Evolutionary conservation across 345 rosid genomes (phyloP).

Genomic region (Arabidopsis thaliana): TAIR10.1 NC_003076.8:3217001-3217500

Average conservation of each 20-base stretch:
- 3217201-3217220: constrained; percentile 66
- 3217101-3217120: constrained; percentile 52
- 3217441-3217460: neutral
- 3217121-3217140: constrained; percentile 54
- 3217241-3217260: constrained; percentile 63
- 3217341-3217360: constrained; percentile 54
- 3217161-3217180: constrained; percentile 50
- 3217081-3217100: constrained; percentile 43
- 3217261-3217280: constrained; percentile 63
- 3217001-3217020: constrained; percentile 1
- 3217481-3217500: constrained; percentile 13
- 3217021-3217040: constrained; percentile 52
- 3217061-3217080: constrained; percentile 32
- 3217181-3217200: constrained; percentile 58
- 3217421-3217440: neutral
- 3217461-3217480: constrained; percentile 1
- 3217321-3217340: constrained; percentile 48
- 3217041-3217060: constrained; percentile 49
- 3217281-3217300: constrained; percentile 58
- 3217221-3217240: constrained; percentile 67
- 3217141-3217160: constrained; percentile 60
- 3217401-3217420: constrained; percentile 56
- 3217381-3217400: constrained; percentile 78
- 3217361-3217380: constrained; percentile 73
- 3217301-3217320: constrained; percentile 50